Conservation (phyloP, 177 flowering plant genomes). For the Telopea speciosissima region DNA sequence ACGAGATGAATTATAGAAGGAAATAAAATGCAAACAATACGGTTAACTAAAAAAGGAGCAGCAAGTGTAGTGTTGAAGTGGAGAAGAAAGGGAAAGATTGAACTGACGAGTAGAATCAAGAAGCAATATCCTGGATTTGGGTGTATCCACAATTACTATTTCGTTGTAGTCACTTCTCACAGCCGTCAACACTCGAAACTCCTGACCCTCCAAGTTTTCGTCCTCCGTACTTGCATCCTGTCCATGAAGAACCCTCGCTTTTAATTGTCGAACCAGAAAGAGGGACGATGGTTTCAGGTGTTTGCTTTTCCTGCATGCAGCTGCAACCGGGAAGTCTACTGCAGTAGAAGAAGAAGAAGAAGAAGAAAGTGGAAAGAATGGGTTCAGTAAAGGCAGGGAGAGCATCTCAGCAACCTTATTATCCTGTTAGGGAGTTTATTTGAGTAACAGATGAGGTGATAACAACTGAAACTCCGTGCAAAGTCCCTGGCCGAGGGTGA, state of each 20-base stretch:
- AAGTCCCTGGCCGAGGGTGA: no score
- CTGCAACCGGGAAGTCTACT: not conserved
- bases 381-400: not conserved
- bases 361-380: not conserved
- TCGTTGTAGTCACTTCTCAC: slow-evolving; percentile 44
- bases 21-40: not conserved
- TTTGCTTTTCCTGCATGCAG: not conserved
- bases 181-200: slow-evolving; percentile 39
- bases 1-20: not conserved
- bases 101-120: slow-evolving; percentile 57
- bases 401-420: not conserved
- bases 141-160: slow-evolving; percentile 57
- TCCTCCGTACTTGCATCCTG: not conserved
- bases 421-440: no score
- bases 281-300: not conserved
- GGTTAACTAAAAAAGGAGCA: not conserved
- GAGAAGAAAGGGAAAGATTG: not conserved
- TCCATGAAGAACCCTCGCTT: not conserved
- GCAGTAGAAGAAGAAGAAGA: not conserved
- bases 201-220: slow-evolving; percentile 17
- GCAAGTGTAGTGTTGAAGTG: not conserved
- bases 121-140: slow-evolving; percentile 44
- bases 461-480: no score
- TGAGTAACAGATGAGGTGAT: no score
- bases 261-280: not conserved